Evolutionary conservation across 2,329 filamentous ascomycete species (phyloP), one percentile per base, ranked within the genome.

Genomic region (Fusarium proliferatum): DNA sequence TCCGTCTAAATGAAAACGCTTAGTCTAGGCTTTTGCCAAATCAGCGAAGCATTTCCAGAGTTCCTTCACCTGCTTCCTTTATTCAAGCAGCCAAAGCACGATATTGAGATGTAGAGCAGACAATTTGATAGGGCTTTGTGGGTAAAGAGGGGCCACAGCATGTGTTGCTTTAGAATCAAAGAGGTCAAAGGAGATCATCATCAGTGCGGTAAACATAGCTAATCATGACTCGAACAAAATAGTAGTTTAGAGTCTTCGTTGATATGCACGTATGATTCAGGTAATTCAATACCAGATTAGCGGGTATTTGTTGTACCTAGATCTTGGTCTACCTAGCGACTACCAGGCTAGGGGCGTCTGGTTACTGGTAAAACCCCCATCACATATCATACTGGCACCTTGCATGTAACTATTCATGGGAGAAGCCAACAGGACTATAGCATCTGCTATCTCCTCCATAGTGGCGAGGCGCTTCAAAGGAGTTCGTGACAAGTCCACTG

Each of bases 361-460:
- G 58, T 78, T 79, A 19, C 69, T 78, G 45, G 80, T 81, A 46
- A 82, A 84, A 0, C 84, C 85, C 9, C 86, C 86, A 71, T 88
- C 87, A 19, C 84, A 84, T 4, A 88, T 79, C 53, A 88, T 69
- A 9, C 80, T 81, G 21, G 84, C 80, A 2, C 87, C 88, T 57
- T 85, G 83, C 79, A 89, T 86, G 73, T 84, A 89, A 63, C 87
- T 88, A 62, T 85, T 85, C 82, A 88, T 83, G 4, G 84, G 81
- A 38, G 86, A 88, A 23, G 85, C 86, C 64, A 90, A 74, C 64
- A 88, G 88, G 0, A 85, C 80, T 33, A 89, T 85, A 38, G 82
- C 80, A 70, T 90, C 87, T 1, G 86, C 87, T 69, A 90, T 84
- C 78, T 90, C 88, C 30, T 89, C 86, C 21, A 85, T 81, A 26